Conservation (phyloP, 257 asterid species). For the Ilex asprella region DNA sequence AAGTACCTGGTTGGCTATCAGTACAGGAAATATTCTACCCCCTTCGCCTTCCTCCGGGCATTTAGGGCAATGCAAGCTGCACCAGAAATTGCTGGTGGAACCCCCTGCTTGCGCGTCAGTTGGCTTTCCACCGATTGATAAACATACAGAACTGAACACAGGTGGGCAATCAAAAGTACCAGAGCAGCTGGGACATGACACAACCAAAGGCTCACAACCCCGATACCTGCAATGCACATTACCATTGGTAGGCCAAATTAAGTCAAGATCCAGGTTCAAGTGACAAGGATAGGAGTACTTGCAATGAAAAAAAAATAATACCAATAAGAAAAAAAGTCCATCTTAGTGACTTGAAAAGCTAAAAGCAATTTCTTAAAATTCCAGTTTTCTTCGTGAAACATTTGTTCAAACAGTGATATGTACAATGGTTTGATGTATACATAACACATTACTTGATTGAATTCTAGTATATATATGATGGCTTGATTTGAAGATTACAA, state of each 20-base stretch:
- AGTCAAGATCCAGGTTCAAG: too few species aligned
- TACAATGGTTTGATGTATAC: too few species aligned
- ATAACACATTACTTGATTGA: too few species aligned
- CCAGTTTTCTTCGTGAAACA: too few species aligned
- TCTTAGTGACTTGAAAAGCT: too few species aligned
- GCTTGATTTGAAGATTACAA: too few species aligned
- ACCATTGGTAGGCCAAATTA: neutral
- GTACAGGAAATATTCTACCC: constrained; percentile 59
- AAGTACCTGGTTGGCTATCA: constrained; percentile 79
- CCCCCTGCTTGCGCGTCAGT: constrained; percentile 29
- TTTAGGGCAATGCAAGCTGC: constrained; percentile 63
- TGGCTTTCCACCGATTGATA: constrained; percentile 41
- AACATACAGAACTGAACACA: constrained; percentile 55
- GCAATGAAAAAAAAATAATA: too few species aligned
- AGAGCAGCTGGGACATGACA: constrained; percentile 88
- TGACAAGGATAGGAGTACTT: too few species aligned
- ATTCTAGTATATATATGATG: too few species aligned
- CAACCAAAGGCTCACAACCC: constrained; percentile 73
- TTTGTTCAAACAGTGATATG: too few species aligned
- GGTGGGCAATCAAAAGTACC: constrained; percentile 59
- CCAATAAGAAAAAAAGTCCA: too few species aligned
- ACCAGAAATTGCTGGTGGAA: constrained; percentile 54
- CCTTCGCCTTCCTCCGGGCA: constrained; percentile 73
- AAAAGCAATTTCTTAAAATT: too few species aligned
- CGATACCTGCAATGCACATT: constrained; percentile 57